Evolutionary conservation across 352 stramenopile species (phyloP).

Genomic region (Globisporangium alternatum): DNA sequence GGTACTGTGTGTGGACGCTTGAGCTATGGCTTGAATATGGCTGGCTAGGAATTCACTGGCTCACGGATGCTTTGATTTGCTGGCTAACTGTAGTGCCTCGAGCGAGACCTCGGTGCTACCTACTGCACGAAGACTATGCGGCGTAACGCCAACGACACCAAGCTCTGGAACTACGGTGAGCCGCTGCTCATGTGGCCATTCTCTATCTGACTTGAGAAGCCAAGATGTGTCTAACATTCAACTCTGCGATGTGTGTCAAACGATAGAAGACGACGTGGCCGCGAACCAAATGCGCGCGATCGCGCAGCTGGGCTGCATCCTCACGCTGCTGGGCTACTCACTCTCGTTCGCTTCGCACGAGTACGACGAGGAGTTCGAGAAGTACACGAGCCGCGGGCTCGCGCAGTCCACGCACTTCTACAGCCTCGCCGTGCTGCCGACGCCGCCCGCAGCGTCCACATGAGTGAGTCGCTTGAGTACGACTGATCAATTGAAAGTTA

Average conservation of each 20-base stretch:
- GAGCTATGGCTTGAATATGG: not conserved
- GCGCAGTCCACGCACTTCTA: constrained; percentile 19
- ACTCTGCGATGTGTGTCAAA: not conserved
- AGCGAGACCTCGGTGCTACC: constrained; percentile 23
- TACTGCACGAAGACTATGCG: constrained; percentile 43
- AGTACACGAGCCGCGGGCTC: constrained; percentile 1
- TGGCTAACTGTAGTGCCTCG: constrained; percentile 17
- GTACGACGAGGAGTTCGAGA: constrained; percentile 17
- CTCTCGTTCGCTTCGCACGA: constrained; percentile 42
- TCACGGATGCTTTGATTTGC: not conserved
- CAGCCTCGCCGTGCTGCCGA: constrained; percentile 13
- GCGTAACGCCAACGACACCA: constrained; percentile 27
- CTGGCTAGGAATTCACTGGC: not conserved
- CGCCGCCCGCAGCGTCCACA: constrained; percentile 6
- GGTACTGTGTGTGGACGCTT: not conserved
- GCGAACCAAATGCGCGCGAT: constrained; percentile 39
- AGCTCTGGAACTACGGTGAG: constrained; percentile 48
- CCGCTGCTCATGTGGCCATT: not conserved
- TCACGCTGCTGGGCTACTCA: constrained; percentile 58
- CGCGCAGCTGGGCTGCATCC: constrained; percentile 42
- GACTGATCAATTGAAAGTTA: too few relatives aligned
- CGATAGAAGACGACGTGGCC: constrained; percentile 22
- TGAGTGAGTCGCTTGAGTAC: not conserved
- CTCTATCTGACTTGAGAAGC: not conserved
- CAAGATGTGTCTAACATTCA: not conserved